Conservation (phyloP, 306 rosid species). For the Begonia fuchsioides region DNA sequence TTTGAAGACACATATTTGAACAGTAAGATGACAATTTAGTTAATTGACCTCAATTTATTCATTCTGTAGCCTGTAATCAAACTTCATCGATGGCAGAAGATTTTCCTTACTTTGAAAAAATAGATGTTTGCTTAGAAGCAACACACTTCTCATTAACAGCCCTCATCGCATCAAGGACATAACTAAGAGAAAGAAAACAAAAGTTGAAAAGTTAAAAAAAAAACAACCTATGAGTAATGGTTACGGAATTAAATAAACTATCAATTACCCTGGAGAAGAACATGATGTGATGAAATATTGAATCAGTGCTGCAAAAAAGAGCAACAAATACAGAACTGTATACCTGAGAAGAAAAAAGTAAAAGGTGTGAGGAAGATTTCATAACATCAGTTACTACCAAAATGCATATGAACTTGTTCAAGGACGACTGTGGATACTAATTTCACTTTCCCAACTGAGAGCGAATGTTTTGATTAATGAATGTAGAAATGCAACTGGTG, state of each 20-base stretch:
- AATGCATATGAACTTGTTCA: no score
- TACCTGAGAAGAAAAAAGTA: conserved; percentile 35
- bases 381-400: no score
- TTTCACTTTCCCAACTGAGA: no score
- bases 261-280: conserved; percentile 87
- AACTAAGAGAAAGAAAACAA: conserved; percentile 24
- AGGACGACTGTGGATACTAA: no score
- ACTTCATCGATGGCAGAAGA: conserved; percentile 1
- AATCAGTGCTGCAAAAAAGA: conserved; percentile 44
- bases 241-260: conserved; percentile 7
- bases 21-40: conserved; percentile 24
- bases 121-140: conserved; percentile 19
- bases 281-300: conserved; percentile 66
- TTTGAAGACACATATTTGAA: conserved; percentile 18
- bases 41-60: conserved; percentile 8
- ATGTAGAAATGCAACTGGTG: no score
- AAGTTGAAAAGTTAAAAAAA: conserved; percentile 2
- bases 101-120: conserved; percentile 40
- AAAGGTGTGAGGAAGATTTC: no score
- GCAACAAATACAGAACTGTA: conserved; percentile 49
- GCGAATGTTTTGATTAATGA: no score
- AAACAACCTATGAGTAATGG: conserved; percentile 10
- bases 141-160: conserved; percentile 33
- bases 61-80: neutral
- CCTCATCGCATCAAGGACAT: conserved; percentile 60